Conservation (phyloP, 345 rosid species). For the Excoecaria cochinchinensis region DNA sequence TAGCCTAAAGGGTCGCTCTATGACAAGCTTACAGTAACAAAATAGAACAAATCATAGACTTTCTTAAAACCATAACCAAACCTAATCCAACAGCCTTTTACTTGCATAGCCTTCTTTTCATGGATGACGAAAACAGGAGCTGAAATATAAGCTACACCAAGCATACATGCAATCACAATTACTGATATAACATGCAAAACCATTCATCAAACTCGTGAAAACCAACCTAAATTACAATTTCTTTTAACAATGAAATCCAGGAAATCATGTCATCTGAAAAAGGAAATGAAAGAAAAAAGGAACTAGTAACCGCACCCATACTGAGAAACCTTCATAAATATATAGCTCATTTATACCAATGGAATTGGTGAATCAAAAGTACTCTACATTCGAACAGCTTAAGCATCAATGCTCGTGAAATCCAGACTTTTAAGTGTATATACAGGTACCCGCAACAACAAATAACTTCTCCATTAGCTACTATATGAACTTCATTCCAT, state of each 20-base stretch:
- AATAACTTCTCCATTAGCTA: not conserved
- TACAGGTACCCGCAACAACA: not conserved
- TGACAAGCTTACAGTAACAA: too few relatives aligned
- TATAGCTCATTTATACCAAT: not conserved
- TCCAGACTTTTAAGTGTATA: not conserved
- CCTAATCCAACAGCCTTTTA: too few relatives aligned
- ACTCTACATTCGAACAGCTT: constrained; percentile 12
- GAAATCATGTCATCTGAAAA: not conserved
- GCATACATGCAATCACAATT: too few relatives aligned
- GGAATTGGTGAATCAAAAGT: not conserved
- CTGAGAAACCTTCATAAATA: not conserved
- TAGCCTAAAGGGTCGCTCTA: too few relatives aligned
- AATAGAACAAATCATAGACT: too few relatives aligned
- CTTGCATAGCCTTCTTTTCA: not conserved
- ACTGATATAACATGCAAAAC: too few relatives aligned
- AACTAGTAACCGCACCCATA: not conserved
- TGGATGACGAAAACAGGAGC: not conserved
- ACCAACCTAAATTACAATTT: not conserved
- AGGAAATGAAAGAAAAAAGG: not conserved
- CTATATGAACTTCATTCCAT: not conserved
- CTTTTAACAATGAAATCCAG: not conserved
- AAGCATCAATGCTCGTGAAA: constrained; percentile 5
- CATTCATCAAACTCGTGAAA: not conserved
- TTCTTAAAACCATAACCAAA: too few relatives aligned
- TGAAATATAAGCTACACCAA: too few relatives aligned